These are phyloP conservation scores for Narthecium ossifragum DNA, from an alignment of 106 monocot species.

Conservation along the genomic window DNA sequence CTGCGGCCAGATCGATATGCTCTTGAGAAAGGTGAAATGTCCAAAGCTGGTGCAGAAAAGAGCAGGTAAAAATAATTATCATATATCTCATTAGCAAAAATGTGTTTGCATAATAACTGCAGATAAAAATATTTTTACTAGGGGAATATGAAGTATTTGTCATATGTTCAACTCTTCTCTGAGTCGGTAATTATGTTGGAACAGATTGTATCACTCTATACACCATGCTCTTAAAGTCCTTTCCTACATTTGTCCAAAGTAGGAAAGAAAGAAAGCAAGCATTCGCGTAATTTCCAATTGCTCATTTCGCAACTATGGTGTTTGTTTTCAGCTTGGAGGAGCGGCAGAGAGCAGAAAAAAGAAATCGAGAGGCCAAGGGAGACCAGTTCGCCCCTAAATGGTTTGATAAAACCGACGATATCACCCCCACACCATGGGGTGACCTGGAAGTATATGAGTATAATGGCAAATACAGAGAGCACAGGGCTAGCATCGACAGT, in stretches of 20 bases:
- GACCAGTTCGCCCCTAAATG: slow-evolving; percentile 52
- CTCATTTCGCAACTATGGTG: no score
- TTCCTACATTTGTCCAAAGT: no score
- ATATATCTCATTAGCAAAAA: no score
- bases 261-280: no score
- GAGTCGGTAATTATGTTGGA: no score
- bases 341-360: slow-evolving; percentile 54
- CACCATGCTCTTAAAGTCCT: no score
- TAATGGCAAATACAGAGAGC: slow-evolving; percentile 56
- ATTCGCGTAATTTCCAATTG: no score
- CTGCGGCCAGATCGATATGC: slow-evolving; percentile 84
- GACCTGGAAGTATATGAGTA: slow-evolving; percentile 64
- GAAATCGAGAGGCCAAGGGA: slow-evolving; percentile 32
- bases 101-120: no score
- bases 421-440: slow-evolving; percentile 61
- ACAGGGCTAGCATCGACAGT: slow-evolving; percentile 31
- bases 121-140: no score
- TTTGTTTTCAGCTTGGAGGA: slow-evolving; percentile 62
- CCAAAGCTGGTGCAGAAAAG: slow-evolving; percentile 84
- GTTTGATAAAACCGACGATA: slow-evolving; percentile 42
- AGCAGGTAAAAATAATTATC: slow-evolving; percentile 34
- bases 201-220: no score
- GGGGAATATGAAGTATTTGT: no score
- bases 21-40: slow-evolving; percentile 83
- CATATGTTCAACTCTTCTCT: no score